phyloP scores from a whole-genome alignment of 306 rosid genomes.

The Dryas alaskensis region DNA sequence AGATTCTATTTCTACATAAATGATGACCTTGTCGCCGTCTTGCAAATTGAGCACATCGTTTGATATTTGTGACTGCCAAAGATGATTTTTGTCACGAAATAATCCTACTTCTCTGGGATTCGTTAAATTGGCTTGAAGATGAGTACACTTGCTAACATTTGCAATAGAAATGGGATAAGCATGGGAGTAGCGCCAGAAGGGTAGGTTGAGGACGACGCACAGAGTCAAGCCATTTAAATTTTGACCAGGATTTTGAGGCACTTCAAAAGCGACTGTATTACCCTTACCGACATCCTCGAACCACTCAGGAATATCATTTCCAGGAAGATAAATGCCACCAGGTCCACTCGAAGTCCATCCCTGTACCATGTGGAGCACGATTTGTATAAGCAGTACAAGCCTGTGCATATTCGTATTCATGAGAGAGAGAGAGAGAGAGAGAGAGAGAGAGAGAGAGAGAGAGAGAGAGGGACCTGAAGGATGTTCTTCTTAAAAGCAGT shows the following conservation, averaged over 20 bases:
- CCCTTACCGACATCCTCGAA: conserved; percentile 14
- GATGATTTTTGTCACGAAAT: neutral
- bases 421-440: neutral
- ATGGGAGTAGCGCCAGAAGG: too few species aligned
- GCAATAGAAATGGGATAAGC: conserved; percentile 1
- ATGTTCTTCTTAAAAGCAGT: conserved; percentile 13
- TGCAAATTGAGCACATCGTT: neutral
- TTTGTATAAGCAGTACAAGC: too few species aligned
- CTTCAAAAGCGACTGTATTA: neutral
- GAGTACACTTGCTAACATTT: conserved; percentile 5
- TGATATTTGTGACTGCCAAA: neutral
- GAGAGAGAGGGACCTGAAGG: conserved; percentile 18
- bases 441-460: too few species aligned
- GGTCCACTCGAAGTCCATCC: conserved; percentile 6
- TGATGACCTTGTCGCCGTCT: neutral
- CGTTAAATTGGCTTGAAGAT: too few species aligned
- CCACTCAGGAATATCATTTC: conserved; percentile 24
- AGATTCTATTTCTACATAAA: too few species aligned
- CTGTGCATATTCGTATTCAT: too few species aligned
- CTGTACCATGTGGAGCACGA: conserved; percentile 1
- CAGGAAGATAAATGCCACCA: conserved; percentile 14
- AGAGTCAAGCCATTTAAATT: conserved; percentile 13
- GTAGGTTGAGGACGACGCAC: neutral
- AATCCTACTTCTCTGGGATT: too few species aligned
- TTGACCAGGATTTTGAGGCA: conserved; percentile 1